Evolutionary conservation across 495 filamentous ascomycete genomes (phyloP), one percentile per base, ranked within the genome.

Genomic region (Penicillium fimorum): DNA sequence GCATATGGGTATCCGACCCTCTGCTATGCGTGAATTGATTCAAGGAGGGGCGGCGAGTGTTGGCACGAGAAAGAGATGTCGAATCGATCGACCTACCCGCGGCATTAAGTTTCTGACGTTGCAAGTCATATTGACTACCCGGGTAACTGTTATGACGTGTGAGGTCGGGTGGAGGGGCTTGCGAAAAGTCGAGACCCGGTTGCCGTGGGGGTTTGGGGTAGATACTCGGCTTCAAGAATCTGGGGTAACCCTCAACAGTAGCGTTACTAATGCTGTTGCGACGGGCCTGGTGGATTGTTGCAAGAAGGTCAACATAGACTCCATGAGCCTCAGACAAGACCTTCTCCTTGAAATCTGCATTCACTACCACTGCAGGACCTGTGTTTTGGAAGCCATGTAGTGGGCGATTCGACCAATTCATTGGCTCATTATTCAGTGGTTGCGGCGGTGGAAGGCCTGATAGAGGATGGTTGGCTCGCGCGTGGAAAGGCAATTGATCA

Each of bases 301-400:
- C 76, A 22, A 97, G 75, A 4, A 98, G 82, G 62, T 96, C 90
- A 37, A 92, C 83, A 73, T 98, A 97, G 22, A 93, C 84, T 49
- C 82, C 81, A 67, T 97, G 90, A 30, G 94, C 94, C 83, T 88
- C 92, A 15, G 86, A 80, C 43, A 96, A 78, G 6, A 87, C 84
- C 58, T 87, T 88, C 67, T 97, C 93, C 59, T 88, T 88, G 66
- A 89, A 91, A 59, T 85, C 82, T 5, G 76, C 70, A 62, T 84
- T 88, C 3, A 52, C 67, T 8, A 68, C 61, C 0, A 69, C 65
- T 5, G 65, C 41, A 18, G 65, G 50, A 9, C 52, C 64, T 27
- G 62, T 46, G 24, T 40, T 51, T 44, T 72, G 70, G 37, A 70
- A 60, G 25, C 58, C 58, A 43, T 48, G 59, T 25, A 29, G 45